Evolutionary conservation across 2,329 filamentous ascomycete genomes (phyloP).

Genomic region (Xylariomycetidae sp.): DNA sequence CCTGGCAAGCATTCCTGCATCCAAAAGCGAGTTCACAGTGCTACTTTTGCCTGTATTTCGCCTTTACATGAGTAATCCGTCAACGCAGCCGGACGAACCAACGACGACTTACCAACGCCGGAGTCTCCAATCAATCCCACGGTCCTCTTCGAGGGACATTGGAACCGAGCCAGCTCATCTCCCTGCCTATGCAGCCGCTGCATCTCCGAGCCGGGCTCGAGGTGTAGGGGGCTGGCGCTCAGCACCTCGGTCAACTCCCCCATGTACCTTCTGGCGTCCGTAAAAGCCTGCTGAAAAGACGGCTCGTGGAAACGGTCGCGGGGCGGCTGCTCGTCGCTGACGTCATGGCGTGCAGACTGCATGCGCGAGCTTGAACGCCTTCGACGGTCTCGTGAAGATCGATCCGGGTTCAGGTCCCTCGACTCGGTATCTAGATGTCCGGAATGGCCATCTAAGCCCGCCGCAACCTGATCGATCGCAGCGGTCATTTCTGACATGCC

Average conservation of each 20-base stretch:
- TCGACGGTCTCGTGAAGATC: too few relatives aligned
- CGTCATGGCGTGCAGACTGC: conserved; percentile 3
- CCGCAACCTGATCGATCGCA: too few relatives aligned
- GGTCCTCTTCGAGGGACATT: conserved; percentile 33
- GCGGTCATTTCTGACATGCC: too few relatives aligned
- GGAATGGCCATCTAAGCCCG: too few relatives aligned
- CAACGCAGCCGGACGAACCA: neutral
- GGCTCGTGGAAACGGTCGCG: conserved; percentile 31
- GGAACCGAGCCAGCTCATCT: conserved; percentile 28
- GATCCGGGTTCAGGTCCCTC: too few relatives aligned
- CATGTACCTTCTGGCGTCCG: conserved; percentile 29
- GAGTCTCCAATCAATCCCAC: conserved; percentile 46
- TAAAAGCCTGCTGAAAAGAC: conserved; percentile 29
- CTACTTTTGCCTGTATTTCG: conserved; percentile 48
- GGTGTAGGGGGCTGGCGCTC: conserved; percentile 28
- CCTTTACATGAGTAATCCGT: neutral
- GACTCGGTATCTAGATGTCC: too few relatives aligned
- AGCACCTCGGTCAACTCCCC: conserved; percentile 27
- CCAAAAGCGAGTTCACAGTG: conserved; percentile 43
- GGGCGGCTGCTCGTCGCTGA: conserved; percentile 28
- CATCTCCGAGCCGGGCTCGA: conserved; percentile 35
- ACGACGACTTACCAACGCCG: conserved; percentile 34
- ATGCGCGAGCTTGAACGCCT: conserved; percentile 8
- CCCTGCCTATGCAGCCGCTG: conserved; percentile 29
- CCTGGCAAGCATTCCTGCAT: conserved; percentile 33